Percentiles rank a stretch among this genome's conserved stretches.
phyloP scores from a whole-genome alignment of 306 rosid genomes.

The Inga laurina region DNA sequence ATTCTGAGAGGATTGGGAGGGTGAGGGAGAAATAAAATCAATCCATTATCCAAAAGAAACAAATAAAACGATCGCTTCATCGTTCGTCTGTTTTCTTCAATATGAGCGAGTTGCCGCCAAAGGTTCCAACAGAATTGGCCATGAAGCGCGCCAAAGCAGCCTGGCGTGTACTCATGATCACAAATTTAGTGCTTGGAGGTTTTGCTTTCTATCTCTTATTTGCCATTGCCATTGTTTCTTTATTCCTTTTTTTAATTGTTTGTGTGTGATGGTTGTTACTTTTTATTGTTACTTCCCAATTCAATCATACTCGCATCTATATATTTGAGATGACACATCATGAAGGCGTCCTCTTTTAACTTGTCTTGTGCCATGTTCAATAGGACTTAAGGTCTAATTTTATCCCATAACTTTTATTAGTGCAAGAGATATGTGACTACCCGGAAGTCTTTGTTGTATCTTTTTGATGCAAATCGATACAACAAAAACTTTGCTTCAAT shows the following conservation, averaged over 20 bases:
- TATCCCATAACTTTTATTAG: too few species aligned
- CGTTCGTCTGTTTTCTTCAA: not conserved
- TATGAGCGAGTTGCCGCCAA: conserved; percentile 38
- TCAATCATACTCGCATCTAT: not conserved
- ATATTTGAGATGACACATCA: not conserved
- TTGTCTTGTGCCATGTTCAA: not conserved
- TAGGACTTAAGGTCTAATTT: too few species aligned
- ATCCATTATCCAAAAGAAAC: not conserved
- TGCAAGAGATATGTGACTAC: too few species aligned
- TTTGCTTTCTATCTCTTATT: not conserved
- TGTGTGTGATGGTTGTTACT: conserved; percentile 4
- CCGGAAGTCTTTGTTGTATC: too few species aligned
- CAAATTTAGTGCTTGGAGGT: conserved; percentile 86
- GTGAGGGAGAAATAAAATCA: not conserved
- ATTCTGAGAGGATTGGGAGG: not conserved
- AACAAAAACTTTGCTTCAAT: too few species aligned
- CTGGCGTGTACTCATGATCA: conserved; percentile 77
- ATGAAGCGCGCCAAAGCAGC: conserved; percentile 63
- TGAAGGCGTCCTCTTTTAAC: not conserved
- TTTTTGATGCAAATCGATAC: too few species aligned
- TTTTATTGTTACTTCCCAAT: not conserved
- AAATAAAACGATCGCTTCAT: not conserved
- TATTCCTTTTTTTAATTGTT: not conserved
- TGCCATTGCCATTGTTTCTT: not conserved
- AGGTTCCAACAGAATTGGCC: conserved; percentile 33